A percentile compares a stretch with the other conserved stretches of the same genome.
Evolutionary conservation across 176 grass and related monocot genomes (phyloP).

Genomic region (Stipa capillata): DNA sequence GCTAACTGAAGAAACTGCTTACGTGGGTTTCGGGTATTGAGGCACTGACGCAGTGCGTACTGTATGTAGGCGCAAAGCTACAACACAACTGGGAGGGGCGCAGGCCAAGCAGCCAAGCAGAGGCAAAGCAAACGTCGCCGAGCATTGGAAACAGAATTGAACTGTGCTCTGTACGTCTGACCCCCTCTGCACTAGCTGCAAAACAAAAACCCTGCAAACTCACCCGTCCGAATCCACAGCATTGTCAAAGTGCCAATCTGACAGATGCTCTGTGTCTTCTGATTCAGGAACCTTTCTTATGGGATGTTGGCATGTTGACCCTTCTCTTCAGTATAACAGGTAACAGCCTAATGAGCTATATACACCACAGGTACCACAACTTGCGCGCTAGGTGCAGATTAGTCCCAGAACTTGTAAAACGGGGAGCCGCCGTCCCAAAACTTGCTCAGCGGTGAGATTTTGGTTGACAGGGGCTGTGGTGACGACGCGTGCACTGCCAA

Average conservation of each 20-base stretch:
- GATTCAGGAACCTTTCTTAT: neutral
- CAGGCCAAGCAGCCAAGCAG: neutral
- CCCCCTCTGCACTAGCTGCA: neutral
- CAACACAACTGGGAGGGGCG: neutral
- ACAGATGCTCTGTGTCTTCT: conserved; percentile 19
- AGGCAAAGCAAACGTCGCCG: neutral
- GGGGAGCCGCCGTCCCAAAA: too few relatives aligned
- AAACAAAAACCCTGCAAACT: conserved; percentile 19
- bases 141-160: neutral
- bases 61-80: too few relatives aligned
- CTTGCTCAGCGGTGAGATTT: too few relatives aligned
- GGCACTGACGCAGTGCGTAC: too few relatives aligned
- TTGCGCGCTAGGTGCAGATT: too few relatives aligned
- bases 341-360: neutral
- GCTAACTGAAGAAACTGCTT: too few relatives aligned
- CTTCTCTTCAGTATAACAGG: neutral
- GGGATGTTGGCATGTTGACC: neutral
- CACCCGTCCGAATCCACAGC: conserved; percentile 18
- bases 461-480: too few relatives aligned
- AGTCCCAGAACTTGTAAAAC: too few relatives aligned
- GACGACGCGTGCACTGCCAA: too few relatives aligned
- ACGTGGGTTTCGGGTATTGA: too few relatives aligned
- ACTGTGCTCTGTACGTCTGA: neutral
- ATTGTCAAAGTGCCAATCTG: neutral
- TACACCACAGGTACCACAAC: too few relatives aligned